phyloP scores from a whole-genome alignment of 2,329 filamentous ascomycete species.

The Verticillium dahliae region DNA sequence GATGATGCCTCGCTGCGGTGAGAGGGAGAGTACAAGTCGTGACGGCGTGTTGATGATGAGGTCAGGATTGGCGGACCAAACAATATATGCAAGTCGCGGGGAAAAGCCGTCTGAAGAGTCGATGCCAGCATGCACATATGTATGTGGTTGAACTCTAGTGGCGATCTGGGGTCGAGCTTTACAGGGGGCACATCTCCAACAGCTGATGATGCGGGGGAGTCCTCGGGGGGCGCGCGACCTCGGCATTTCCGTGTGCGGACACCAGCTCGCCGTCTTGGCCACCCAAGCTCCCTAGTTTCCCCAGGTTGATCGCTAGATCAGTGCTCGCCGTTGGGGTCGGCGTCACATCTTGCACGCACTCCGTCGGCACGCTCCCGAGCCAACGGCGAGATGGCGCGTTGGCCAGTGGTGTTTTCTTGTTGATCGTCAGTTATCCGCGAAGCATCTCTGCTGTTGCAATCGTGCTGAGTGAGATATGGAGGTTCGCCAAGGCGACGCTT shows the following conservation, averaged over 20 bases:
- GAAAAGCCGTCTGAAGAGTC: neutral
- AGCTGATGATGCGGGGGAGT: neutral
- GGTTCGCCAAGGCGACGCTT: neutral
- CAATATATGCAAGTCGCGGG: neutral
- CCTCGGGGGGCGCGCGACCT: slow-evolving; percentile 13
- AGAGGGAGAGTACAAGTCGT: neutral
- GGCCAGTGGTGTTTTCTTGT: neutral
- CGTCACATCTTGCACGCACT: neutral
- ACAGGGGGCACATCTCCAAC: neutral
- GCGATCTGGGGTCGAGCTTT: neutral
- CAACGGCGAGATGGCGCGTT: neutral
- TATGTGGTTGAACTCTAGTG: neutral
- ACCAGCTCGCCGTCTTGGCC: slow-evolving; percentile 14
- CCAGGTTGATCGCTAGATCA: neutral
- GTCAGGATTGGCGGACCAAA: slow-evolving; percentile 23
- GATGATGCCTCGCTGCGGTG: neutral
- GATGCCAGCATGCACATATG: neutral
- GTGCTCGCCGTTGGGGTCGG: neutral
- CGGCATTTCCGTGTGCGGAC: slow-evolving; percentile 26
- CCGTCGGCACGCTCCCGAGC: neutral
- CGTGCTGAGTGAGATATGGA: no score
- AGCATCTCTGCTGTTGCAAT: neutral
- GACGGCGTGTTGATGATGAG: neutral
- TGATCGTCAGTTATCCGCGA: neutral
- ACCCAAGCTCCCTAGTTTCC: neutral